phyloP scores from a whole-genome alignment of 345 rosid species.

The Geranium brycei region DNA sequence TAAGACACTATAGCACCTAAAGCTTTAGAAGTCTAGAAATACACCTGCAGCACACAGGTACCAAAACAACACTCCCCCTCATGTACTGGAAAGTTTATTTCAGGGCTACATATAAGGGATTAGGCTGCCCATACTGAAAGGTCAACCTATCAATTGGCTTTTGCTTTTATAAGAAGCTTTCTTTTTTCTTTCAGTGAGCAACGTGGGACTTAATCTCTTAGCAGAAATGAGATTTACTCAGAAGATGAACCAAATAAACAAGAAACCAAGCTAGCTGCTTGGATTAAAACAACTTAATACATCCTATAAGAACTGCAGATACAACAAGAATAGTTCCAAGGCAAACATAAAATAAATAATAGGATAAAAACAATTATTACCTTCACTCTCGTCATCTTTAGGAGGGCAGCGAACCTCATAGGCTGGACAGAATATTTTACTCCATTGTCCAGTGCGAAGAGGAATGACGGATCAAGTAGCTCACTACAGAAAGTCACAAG shows the following conservation, averaged over 20 bases:
- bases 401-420: conserved; percentile 69
- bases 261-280: neutral
- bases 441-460: conserved; percentile 86
- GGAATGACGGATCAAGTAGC: conserved; percentile 94
- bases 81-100: no score
- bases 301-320: neutral
- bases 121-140: no score
- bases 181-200: no score
- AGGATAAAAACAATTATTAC: conserved; percentile 23
- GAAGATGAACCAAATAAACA: neutral
- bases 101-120: no score
- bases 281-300: neutral
- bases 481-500: conserved; percentile 41
- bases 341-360: conserved; percentile 1
- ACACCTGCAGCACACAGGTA: neutral
- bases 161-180: no score
- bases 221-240: neutral
- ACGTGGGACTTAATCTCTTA: no score
- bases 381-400: conserved; percentile 93
- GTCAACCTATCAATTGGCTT: no score
- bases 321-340: conserved; percentile 5
- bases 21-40: neutral
- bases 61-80: no score
- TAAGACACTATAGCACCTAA: no score
- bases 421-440: conserved; percentile 81